Evolutionary conservation across 1,284 basidiomycete genomes (phyloP).

Genomic region (Ustanciosporium gigantosporum): DNA sequence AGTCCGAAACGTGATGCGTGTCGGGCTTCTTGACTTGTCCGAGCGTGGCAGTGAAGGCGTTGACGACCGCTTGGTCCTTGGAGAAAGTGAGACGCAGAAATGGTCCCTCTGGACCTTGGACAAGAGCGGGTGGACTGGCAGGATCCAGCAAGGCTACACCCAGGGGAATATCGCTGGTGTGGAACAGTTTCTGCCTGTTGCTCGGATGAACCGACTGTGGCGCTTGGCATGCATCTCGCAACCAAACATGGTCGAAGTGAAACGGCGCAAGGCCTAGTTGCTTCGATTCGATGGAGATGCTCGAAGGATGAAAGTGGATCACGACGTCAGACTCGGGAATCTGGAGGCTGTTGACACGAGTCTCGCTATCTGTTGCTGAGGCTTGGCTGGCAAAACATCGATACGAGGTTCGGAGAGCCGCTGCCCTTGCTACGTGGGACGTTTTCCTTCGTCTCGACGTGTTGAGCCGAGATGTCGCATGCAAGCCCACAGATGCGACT

Average conservation of each 20-base stretch:
- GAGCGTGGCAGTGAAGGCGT: slow-evolving; percentile 49
- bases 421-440: not conserved
- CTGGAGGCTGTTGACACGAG: too few species aligned
- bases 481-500: not conserved
- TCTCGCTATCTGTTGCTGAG: not conserved
- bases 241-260: slow-evolving; percentile 58
- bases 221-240: slow-evolving; percentile 69
- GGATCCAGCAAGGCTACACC: slow-evolving; percentile 63
- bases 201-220: slow-evolving; percentile 70
- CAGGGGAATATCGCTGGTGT: slow-evolving; percentile 66
- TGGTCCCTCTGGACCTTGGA: slow-evolving; percentile 10
- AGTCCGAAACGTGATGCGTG: slow-evolving; percentile 42
- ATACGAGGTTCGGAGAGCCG: not conserved
- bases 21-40: slow-evolving; percentile 9
- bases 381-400: not conserved
- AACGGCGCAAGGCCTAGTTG: slow-evolving; percentile 37
- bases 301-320: slow-evolving; percentile 16
- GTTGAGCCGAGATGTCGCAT: not conserved
- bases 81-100: slow-evolving; percentile 33
- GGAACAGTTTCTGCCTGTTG: slow-evolving; percentile 76
- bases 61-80: slow-evolving; percentile 34
- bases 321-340: slow-evolving; percentile 20
- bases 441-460: not conserved
- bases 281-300: slow-evolving; percentile 58
- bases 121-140: slow-evolving; percentile 39